Evolutionary conservation across 2,329 filamentous ascomycete species (phyloP), one percentile per base, ranked within the genome.

Genomic region (Ascochyta fabae): DNA sequence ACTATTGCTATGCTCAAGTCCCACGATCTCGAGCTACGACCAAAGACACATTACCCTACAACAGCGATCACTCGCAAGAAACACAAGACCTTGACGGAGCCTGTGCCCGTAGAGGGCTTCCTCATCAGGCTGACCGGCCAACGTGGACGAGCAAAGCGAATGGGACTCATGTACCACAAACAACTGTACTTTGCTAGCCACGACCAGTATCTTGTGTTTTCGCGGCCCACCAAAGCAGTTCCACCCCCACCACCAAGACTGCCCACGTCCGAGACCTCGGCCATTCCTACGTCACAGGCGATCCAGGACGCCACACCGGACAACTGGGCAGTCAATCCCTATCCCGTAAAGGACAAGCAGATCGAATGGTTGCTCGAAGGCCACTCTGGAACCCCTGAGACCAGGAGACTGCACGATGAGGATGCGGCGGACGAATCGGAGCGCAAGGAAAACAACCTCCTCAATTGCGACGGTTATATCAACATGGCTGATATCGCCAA

Each of bases 1-100:
- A 84, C 86, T 0, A 85, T 89, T 60, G 87, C 85, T 29, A 88
- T 89, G 86, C 79, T 84, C 60, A 82, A 81, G 45, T 85, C 86
- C 3, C 86, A 89, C 66, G 86, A 89, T 46, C 80, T 89, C 15
- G 86, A 89, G 68, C 71, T 89, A 35, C 81, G 86, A 3, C 86
- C 86, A 0, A 88, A 88, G 67, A 77, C 83, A 49, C 87, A 89
- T 67, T 89, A 88, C 64, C 82, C 86, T 2, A 85, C 84, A 2
- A 78, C 71, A 15, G 76, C 79, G 4, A 75, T 77, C 23, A 72
- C 73, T 1, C 72, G 72, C 6, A 75, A 72, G 56, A 75, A 74
- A 53, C 65, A 72, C 22, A 77, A 64, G 70, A 75, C 75, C 0
- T 53, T 85, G 48, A 79, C 81, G 15, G 87, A 89, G 60, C 86